Evolutionary conservation across 306 rosid species (phyloP), one percentile per base, ranked within the genome.

Genomic region (Prunus mume): DNA sequence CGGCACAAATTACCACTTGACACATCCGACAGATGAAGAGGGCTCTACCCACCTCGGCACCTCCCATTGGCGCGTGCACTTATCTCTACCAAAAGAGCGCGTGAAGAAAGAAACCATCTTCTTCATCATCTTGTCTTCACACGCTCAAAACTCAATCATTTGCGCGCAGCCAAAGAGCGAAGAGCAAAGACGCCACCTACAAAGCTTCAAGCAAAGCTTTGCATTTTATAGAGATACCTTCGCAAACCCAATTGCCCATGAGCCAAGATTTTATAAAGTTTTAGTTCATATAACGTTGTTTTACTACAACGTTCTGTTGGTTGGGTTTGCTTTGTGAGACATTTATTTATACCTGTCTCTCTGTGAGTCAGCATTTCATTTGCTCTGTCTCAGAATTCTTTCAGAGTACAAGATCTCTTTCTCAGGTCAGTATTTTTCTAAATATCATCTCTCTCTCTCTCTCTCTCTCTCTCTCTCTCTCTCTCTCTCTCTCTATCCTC

Each of bases 151-250:
- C 69, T 65, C 79, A 65, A 76, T 76, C 66, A 76, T 66, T 50
- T 66, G 73, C 43, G 28, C 76, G 79, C 65, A 32, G 79, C 72
- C 79, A 24, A 49, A 32, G 43, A 38, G 46, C 68, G 2, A 22
- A 5, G n/a, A 54, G 51, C 52, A 56, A 55, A n/a, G 15, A 57
- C 10, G 12, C 57, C 38, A 45, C 2, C 66, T 62, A 7, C 45
- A 7, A 38, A 30, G 67, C 43, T 62, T 65, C 14, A 34, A 34
- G n/a, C n/a, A n/a, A n/a, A n/a, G 25, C 69, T 34, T 12, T 64
- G 25, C 32, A 34, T 24, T n/a, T 34, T 18, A 30, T 9, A 72
- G 66, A 72, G 76, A 72, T 38, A 25, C 4, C 24, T 27, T 55
- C 55, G 9, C 64, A 19, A 3, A 71, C 51, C 75, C 75, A 32